A percentile compares a stretch with the other conserved stretches of the same genome.
These are phyloP conservation scores for Colletotrichum tanaceti DNA, from an alignment of 2,329 filamentous ascomycete genomes.

Conservation along the genomic window DNA sequence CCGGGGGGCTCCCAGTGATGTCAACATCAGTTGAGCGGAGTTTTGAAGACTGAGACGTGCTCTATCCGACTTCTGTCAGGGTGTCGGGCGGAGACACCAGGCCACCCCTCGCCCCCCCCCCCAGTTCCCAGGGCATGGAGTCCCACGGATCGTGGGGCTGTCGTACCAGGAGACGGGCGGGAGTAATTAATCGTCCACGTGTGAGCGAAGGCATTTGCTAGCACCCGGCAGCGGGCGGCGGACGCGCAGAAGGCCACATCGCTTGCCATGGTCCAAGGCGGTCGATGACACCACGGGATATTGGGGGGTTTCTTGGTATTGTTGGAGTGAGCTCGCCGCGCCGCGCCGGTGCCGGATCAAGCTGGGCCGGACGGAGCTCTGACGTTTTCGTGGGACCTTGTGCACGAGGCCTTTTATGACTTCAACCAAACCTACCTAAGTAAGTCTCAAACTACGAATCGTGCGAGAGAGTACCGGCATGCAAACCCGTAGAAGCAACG, in stretches of 20 bases:
- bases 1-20: conserved; percentile 32
- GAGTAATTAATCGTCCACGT: conserved; percentile 35
- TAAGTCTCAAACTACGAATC: conserved; percentile 9
- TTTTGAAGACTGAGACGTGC: conserved; percentile 22
- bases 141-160: conserved; percentile 27
- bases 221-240: conserved; percentile 8
- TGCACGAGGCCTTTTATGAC: conserved; percentile 13
- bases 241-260: conserved; percentile 11
- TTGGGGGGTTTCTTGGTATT: conserved; percentile 1
- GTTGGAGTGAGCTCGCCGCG: background rate
- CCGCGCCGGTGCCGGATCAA: conserved; percentile 25
- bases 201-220: conserved; percentile 22
- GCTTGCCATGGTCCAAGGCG: conserved; percentile 3
- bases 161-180: conserved; percentile 29
- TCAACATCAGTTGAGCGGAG: conserved; percentile 37
- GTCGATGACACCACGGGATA: background rate
- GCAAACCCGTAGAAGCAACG: background rate
- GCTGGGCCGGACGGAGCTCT: conserved; percentile 22
- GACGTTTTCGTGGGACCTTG: background rate
- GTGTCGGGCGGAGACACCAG: background rate
- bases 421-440: background rate
- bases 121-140: conserved; percentile 18
- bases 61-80: conserved; percentile 22
- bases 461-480: background rate
- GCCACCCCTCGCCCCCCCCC: no score